Conservation (phyloP, 306 rosid species). For the Sesbania bispinosa region DNA sequence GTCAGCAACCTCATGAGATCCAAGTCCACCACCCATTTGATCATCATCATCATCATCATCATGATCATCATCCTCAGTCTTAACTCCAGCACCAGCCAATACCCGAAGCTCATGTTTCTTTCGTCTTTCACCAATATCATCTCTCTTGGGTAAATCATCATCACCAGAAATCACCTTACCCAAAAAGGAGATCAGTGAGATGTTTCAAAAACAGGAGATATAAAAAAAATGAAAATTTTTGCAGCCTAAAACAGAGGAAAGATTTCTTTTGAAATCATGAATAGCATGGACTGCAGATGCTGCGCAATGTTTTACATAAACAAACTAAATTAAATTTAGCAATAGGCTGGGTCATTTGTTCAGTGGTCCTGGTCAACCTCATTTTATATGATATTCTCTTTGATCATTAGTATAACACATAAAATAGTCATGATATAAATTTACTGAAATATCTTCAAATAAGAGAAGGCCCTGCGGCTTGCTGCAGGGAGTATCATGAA, state of each 20-base stretch:
- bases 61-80: conserved; percentile 43
- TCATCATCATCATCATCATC: conserved; percentile 32
- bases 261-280: neutral
- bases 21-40: conserved; percentile 30
- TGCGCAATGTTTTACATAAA: neutral
- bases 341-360: neutral
- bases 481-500: neutral
- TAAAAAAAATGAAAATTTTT: neutral
- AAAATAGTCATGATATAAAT: too few species aligned
- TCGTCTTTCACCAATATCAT: conserved; percentile 72
- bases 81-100: conserved; percentile 66
- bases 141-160: conserved; percentile 85
- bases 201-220: conserved; percentile 12
- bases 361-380: conserved; percentile 1
- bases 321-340: neutral
- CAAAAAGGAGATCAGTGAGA: conserved; percentile 10
- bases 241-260: neutral
- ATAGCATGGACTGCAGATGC: conserved; percentile 4
- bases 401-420: too few species aligned
- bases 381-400: neutral
- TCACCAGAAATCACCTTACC: conserved; percentile 80
- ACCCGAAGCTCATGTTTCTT: conserved; percentile 61
- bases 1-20: conserved; percentile 28
- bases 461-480: too few species aligned
- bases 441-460: too few species aligned